These are phyloP conservation scores for Euphorbia pulcherrima DNA, from an alignment of 345 rosid species.

Conservation along the genomic window DNA sequence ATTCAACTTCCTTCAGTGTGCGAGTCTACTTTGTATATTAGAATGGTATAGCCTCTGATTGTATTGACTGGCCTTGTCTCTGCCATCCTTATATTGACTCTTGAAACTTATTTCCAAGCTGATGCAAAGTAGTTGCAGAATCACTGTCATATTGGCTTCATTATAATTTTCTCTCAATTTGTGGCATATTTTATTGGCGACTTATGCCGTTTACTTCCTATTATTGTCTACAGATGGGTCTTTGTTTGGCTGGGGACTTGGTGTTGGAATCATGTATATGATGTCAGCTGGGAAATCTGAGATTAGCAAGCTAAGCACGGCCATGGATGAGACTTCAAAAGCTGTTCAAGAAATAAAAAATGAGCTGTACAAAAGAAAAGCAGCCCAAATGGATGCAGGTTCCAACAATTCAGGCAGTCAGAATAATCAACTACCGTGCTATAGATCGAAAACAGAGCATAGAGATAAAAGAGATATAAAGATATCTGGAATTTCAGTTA, in stretches of 20 bases:
- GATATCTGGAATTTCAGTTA: constrained; percentile 15
- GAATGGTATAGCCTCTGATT: background rate
- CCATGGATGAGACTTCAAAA: constrained; percentile 69
- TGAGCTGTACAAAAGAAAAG: constrained; percentile 53
- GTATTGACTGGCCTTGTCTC: background rate
- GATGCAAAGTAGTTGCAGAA: background rate
- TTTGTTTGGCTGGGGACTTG: constrained; percentile 55
- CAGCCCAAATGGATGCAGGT: constrained; percentile 25
- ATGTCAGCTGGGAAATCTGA: constrained; percentile 69
- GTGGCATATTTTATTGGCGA: background rate
- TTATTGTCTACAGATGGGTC: constrained; percentile 43
- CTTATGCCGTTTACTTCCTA: constrained; percentile 4
- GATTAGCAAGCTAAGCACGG: constrained; percentile 50
- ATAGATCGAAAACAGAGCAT: constrained; percentile 23
- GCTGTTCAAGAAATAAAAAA: constrained; percentile 61
- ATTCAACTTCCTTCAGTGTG: background rate
- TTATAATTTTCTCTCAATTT: background rate
- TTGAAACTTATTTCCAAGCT: background rate
- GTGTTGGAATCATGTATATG: constrained; percentile 75
- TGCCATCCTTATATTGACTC: background rate
- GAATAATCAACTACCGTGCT: constrained; percentile 18
- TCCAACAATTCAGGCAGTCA: constrained; percentile 22
- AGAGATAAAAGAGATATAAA: constrained; percentile 28
- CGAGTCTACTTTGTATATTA: background rate
- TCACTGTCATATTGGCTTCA: background rate